Percentiles rank a stretch among this genome's conserved stretches.
These are phyloP conservation scores for Solanum stenotomum DNA, from an alignment of 257 asterid species.

Conservation along the genomic window DNA sequence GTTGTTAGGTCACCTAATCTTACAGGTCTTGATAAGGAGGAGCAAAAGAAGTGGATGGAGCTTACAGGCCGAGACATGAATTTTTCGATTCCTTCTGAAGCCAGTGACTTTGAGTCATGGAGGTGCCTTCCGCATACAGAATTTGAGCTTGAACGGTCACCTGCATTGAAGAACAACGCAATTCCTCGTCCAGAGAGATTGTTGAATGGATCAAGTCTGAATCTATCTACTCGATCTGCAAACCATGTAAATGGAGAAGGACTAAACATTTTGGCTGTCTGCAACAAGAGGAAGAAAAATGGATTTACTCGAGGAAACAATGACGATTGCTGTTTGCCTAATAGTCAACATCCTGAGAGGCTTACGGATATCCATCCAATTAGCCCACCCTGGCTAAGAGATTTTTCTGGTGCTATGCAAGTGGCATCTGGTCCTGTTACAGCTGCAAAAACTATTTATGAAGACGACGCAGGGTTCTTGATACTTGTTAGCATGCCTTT, in stretches of 20 bases:
- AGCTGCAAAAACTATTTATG: slow-evolving; percentile 39
- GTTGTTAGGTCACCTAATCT: slow-evolving; percentile 36
- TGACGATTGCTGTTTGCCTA: slow-evolving; percentile 23
- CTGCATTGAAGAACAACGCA: slow-evolving; percentile 10
- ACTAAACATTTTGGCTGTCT: slow-evolving; percentile 19
- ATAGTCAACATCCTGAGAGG: slow-evolving; percentile 7
- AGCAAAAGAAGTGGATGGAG: slow-evolving; percentile 41
- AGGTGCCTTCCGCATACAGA: slow-evolving; percentile 29
- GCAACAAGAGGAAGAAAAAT: slow-evolving; percentile 33
- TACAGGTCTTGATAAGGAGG: slow-evolving; percentile 27
- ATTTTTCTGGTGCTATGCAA: slow-evolving; percentile 31
- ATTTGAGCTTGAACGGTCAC: slow-evolving; percentile 29
- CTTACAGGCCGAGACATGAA: slow-evolving; percentile 36
- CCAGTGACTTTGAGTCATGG: slow-evolving; percentile 42
- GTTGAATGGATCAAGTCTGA: slow-evolving; percentile 29
- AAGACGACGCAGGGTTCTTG: slow-evolving; percentile 31
- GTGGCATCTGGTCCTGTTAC: slow-evolving; percentile 35
- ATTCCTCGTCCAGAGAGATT: slow-evolving; percentile 16
- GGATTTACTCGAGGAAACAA: slow-evolving; percentile 16
- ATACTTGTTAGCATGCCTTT: slow-evolving; percentile 43
- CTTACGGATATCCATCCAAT: slow-evolving; percentile 19
- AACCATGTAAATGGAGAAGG: slow-evolving; percentile 26
- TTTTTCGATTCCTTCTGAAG: slow-evolving; percentile 35
- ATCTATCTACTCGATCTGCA: slow-evolving; percentile 17
- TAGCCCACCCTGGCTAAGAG: slow-evolving; percentile 32